Evolutionary conservation across 1,284 basidiomycete species (phyloP).

Genomic region (Rhodotorula sp.): DNA sequence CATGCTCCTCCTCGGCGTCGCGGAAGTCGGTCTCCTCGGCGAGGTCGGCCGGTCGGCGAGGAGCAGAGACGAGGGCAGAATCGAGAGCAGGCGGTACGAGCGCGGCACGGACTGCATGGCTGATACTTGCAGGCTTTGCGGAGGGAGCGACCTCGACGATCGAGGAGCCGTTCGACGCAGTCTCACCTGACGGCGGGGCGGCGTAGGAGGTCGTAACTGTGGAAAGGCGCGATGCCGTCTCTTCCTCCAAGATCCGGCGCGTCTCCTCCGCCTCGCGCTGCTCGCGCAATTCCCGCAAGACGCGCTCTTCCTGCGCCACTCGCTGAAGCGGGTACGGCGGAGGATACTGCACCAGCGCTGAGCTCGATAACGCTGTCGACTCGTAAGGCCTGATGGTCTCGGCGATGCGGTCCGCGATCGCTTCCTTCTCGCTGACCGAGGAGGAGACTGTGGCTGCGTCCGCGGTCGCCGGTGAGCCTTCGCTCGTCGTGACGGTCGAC

Average conservation of each 20-base stretch:
- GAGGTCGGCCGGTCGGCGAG: constrained; percentile 55
- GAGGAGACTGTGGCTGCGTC: neutral
- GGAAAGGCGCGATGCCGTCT: constrained; percentile 18
- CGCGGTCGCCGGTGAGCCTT: neutral
- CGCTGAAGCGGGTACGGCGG: constrained; percentile 80
- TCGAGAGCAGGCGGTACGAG: neutral
- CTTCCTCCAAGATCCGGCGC: constrained; percentile 64
- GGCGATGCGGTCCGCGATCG: constrained; percentile 25
- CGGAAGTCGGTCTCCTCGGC: constrained; percentile 64
- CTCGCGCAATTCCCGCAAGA: constrained; percentile 63
- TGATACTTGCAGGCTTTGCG: no score
- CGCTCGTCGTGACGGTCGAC: neutral
- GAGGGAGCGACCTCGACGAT: no score
- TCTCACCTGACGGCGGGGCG: neutral
- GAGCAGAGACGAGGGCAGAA: constrained; percentile 11
- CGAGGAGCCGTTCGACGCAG: no score
- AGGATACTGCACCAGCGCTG: constrained; percentile 80
- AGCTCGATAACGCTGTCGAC: constrained; percentile 82
- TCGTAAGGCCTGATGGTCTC: constrained; percentile 76
- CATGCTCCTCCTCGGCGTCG: constrained; percentile 71
- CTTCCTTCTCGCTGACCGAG: neutral
- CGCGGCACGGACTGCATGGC: no score
- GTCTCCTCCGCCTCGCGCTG: constrained; percentile 70
- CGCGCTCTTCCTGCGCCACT: constrained; percentile 81
- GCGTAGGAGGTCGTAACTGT: constrained; percentile 10